phyloP scores from a whole-genome alignment of 2,329 filamentous ascomycete species.

The Penicillium sp. region DNA sequence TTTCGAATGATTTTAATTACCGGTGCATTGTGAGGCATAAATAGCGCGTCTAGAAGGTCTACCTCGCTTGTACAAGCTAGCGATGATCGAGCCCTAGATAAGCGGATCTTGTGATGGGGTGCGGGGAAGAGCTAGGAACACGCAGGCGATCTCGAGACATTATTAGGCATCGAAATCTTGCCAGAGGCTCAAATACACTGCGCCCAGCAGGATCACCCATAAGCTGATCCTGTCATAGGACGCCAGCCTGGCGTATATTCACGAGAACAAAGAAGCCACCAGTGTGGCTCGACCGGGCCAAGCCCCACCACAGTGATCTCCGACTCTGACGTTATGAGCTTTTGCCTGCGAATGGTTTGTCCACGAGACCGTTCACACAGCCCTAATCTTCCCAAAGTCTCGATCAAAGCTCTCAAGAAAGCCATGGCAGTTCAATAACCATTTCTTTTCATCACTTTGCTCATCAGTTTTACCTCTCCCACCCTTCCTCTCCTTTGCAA shows the following conservation, averaged over 20 bases:
- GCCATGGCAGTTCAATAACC: not conserved
- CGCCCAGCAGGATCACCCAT: not conserved
- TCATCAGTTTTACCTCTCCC: not conserved
- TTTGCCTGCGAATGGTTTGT: not conserved
- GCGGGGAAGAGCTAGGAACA: not conserved
- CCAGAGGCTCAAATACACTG: no score
- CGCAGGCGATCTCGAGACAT: not conserved
- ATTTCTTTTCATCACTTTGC: not conserved
- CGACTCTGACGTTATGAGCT: slow-evolving; percentile 4
- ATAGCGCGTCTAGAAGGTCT: not conserved
- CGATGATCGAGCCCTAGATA: not conserved
- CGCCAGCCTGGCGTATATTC: not conserved
- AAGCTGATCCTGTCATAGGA: not conserved
- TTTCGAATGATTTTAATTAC: no score
- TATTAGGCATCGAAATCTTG: not conserved
- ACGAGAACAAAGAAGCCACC: not conserved
- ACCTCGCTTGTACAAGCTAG: not conserved
- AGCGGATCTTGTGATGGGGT: not conserved
- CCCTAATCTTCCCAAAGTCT: not conserved
- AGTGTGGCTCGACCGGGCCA: not conserved
- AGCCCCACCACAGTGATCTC: slow-evolving; percentile 4
- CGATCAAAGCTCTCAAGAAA: not conserved
- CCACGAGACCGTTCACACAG: slow-evolving; percentile 1
- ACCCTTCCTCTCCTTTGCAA: not conserved
- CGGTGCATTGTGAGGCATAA: not conserved